These are phyloP conservation scores for Tremellales sp. DNA, from an alignment of 1,284 basidiomycete genomes.

Conservation along the genomic window DNA sequence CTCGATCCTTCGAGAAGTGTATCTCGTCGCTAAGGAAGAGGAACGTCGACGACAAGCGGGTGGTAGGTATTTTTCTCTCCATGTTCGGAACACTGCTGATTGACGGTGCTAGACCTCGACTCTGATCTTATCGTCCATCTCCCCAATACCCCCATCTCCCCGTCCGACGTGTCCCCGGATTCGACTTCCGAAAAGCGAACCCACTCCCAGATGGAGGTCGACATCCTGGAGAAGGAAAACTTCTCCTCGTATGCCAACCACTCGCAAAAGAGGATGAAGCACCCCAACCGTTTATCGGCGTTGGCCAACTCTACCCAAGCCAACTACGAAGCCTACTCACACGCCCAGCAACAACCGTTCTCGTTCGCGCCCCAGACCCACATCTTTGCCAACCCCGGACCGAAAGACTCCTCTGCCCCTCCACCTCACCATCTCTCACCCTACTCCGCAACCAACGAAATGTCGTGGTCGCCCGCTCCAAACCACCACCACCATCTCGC, in stretches of 20 bases:
- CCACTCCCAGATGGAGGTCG: constrained; percentile 11
- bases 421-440: too few species aligned
- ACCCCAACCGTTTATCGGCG: constrained; percentile 1
- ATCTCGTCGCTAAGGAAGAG: constrained; percentile 52
- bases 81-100: background rate
- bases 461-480: too few species aligned
- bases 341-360: constrained; percentile 7
- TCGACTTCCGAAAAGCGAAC: constrained; percentile 17
- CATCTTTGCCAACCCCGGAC: too few species aligned
- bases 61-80: constrained; percentile 8
- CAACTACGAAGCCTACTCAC: constrained; percentile 7
- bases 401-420: too few species aligned
- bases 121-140: constrained; percentile 29
- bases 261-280: constrained; percentile 12
- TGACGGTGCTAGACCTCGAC: constrained; percentile 5
- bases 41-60: constrained; percentile 28
- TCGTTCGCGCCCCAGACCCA: constrained; percentile 19
- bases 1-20: constrained; percentile 52
- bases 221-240: constrained; percentile 31
- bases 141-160: constrained; percentile 25
- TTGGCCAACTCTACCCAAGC: constrained; percentile 8
- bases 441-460: too few species aligned
- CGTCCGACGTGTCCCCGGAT: constrained; percentile 23
- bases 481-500: too few species aligned
- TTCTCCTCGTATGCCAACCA: constrained; percentile 10